These are phyloP conservation scores for Sistotremastrum suecicum DNA, from an alignment of 768 basidiomycete genomes.

Conservation along the genomic window DNA sequence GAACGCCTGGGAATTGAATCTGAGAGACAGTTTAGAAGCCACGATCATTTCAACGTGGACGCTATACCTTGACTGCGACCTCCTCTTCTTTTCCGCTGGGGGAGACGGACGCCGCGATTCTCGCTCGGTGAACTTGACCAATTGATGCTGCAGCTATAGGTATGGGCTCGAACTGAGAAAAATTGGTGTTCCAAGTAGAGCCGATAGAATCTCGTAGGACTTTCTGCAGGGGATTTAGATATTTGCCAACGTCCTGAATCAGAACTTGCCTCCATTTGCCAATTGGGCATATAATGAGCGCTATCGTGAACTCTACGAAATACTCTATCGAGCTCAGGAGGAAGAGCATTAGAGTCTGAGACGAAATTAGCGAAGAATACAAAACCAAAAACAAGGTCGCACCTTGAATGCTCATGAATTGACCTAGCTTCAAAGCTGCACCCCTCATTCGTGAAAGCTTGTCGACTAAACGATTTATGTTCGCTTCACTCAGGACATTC, in stretches of 20 bases:
- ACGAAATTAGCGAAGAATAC: background rate
- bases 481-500: constrained; percentile 82
- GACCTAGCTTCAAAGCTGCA: constrained; percentile 90
- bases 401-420: constrained; percentile 97
- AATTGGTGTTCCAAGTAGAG: constrained; percentile 53
- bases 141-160: constrained; percentile 96
- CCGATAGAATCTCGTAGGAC: constrained; percentile 69
- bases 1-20: constrained; percentile 91
- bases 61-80: constrained; percentile 36
- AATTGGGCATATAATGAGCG: constrained; percentile 98
- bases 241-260: background rate
- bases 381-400: constrained; percentile 1
- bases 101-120: constrained; percentile 36
- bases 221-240: constrained; percentile 24
- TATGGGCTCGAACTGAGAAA: constrained; percentile 63
- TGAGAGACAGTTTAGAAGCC: constrained; percentile 34
- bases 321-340: constrained; percentile 77
- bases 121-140: constrained; percentile 82
- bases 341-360: constrained; percentile 77
- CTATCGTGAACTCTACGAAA: constrained; percentile 86
- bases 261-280: constrained; percentile 79
- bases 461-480: constrained; percentile 76
- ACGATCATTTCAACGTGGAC: background rate
- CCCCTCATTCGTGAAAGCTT: constrained; percentile 95
- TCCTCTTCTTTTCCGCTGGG: constrained; percentile 40